Evolutionary conservation across 129 eudicot species (phyloP).

Genomic region (Sambucus nigra): DNA sequence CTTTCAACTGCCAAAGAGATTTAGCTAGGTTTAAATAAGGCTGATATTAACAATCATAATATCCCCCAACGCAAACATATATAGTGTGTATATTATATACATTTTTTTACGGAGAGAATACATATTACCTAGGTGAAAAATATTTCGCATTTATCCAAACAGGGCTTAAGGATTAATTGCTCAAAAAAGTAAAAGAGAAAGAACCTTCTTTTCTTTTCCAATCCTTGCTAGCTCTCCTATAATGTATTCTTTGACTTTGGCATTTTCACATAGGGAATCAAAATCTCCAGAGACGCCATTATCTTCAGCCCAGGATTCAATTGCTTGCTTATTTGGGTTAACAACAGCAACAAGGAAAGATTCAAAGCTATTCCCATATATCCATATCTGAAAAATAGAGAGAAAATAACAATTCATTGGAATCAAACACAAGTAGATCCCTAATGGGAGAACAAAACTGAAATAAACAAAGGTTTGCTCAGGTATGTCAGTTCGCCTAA

Average conservation of each 20-base stretch:
- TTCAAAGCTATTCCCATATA: slow-evolving; percentile 84
- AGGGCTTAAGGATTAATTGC: not conserved
- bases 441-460: not conserved
- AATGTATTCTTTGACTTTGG: slow-evolving; percentile 51
- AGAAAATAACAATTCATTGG: not conserved
- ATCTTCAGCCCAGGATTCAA: slow-evolving; percentile 63
- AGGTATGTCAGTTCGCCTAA: too few relatives aligned
- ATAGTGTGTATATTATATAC: too few relatives aligned
- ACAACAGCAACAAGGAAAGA: slow-evolving; percentile 74
- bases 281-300: slow-evolving; percentile 55
- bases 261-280: slow-evolving; percentile 47
- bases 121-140: too few relatives aligned
- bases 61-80: too few relatives aligned
- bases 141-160: not conserved
- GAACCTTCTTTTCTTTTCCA: slow-evolving; percentile 81
- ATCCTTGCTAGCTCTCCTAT: slow-evolving; percentile 48
- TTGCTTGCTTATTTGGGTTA: slow-evolving; percentile 55
- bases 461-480: too few relatives aligned
- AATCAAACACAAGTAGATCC: not conserved
- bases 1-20: slow-evolving; percentile 60
- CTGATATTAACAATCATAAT: too few relatives aligned
- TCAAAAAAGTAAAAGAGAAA: not conserved
- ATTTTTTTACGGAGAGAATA: too few relatives aligned
- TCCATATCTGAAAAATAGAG: slow-evolving; percentile 58
- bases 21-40: not conserved